phyloP scores from a whole-genome alignment of 257 asterid species.

The Phtheirospermum japonicum region DNA sequence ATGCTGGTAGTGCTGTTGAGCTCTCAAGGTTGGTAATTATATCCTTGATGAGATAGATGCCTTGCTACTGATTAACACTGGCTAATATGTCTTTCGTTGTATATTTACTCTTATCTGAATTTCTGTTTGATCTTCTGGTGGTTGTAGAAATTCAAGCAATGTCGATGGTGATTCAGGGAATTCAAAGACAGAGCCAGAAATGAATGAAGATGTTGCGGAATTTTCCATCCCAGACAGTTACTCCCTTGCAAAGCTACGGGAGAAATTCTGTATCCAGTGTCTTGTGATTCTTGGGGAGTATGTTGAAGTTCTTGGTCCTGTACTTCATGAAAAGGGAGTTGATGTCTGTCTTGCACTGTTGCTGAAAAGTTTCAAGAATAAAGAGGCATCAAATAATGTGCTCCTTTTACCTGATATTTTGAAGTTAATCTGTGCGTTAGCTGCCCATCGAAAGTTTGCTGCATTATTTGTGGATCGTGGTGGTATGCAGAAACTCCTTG shows the following conservation, averaged over 20 bases:
- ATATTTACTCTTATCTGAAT: conserved; percentile 8
- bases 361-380: conserved; percentile 63
- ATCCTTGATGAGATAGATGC: conserved; percentile 17
- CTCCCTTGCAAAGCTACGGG: conserved; percentile 84
- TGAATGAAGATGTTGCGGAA: conserved; percentile 59
- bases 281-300: conserved; percentile 89
- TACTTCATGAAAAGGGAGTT: conserved; percentile 94
- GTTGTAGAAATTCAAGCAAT: conserved; percentile 47
- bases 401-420: conserved; percentile 74
- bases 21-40: conserved; percentile 55
- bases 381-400: conserved; percentile 49
- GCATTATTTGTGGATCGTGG: conserved; percentile 91
- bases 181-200: conserved; percentile 51
- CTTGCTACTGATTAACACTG: conserved; percentile 19
- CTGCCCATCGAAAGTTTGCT: conserved; percentile 95
- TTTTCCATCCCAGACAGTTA: conserved; percentile 54
- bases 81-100: not conserved
- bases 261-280: conserved; percentile 90
- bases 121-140: conserved; percentile 25
- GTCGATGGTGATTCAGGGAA: conserved; percentile 47
- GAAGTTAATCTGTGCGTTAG: conserved; percentile 86
- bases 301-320: conserved; percentile 99
- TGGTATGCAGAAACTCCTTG: conserved; percentile 86
- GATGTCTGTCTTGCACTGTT: conserved; percentile 88
- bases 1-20: conserved; percentile 81